Base-by-base conservation (phyloP, 345 rosid species). In the Boechera retrofracta region DNA sequence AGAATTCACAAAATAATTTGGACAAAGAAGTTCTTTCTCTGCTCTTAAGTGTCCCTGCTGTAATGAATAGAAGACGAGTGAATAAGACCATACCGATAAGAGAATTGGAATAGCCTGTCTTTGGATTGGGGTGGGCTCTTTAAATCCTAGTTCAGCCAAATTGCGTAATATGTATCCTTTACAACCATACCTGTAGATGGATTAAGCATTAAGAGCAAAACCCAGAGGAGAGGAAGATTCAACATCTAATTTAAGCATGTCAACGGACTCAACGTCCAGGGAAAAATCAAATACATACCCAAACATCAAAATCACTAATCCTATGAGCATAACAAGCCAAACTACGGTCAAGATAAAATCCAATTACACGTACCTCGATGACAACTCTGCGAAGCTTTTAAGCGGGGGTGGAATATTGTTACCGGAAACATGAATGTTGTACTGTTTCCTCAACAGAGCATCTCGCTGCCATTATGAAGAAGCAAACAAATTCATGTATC, bases 81-180 rank as follows among this genome's bases (percentile, higher is more conserved):
- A 52, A 60, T 66, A 73, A 80, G 83, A 63, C 38, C 94, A 59
- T 90, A 95, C 99, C 67, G 92, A 87, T 82, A 91, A 72, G 70
- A 95, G 92, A 76, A 89, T 66, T 62, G 97, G 90, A 80, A 95
- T 92, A 75, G 99, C 92, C 94, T 95, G 97, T 84, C 95, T 89
- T 80, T 95, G 99, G 77, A 95, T 90, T 51, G 99, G 93, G 53
- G 99, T 92, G 76, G 99, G 97, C 87, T 92, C 99, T 81, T 83
- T 87, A 76, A 85, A 95, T 72, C 98, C 97, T 78, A 87, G 89
- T 84, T 85, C 92, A 55, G 83, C 83, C 64, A 95, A 81, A 82
- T 92, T 95, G 73, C 53, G 85, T 57, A 89, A 77, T 71, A 94
- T 69, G 78, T 85, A 88, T 5, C 84, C 63, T 56, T 88, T 82